These are phyloP conservation scores for Cokeromyces recurvatus DNA, from an alignment of 371 early-diverging fungal genomes.

Conservation along the genomic window DNA sequence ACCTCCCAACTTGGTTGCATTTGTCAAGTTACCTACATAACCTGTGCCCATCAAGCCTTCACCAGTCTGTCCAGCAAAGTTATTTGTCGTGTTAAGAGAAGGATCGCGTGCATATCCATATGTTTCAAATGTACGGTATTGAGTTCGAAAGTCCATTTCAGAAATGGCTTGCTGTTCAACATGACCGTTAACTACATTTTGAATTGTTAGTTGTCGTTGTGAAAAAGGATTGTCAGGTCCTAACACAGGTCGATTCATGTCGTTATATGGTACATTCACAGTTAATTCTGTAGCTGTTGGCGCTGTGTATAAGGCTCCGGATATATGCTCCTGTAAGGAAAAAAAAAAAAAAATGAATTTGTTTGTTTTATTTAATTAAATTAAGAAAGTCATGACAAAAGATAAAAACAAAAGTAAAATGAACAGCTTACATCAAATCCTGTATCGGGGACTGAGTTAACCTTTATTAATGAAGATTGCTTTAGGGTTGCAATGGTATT, in stretches of 20 bases:
- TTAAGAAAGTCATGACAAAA: too few species aligned
- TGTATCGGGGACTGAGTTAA: slow-evolving; percentile 75
- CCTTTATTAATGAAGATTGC: slow-evolving; percentile 11
- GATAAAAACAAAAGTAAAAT: neutral
- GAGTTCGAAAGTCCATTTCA: slow-evolving; percentile 71
- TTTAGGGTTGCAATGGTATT: slow-evolving; percentile 14
- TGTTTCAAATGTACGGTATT: slow-evolving; percentile 75
- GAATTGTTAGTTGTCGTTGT: slow-evolving; percentile 42
- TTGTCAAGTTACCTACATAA: slow-evolving; percentile 66
- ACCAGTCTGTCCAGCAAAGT: slow-evolving; percentile 48
- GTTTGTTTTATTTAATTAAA: neutral
- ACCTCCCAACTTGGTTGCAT: slow-evolving; percentile 43
- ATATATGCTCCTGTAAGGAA: slow-evolving; percentile 16
- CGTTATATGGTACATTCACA: slow-evolving; percentile 77
- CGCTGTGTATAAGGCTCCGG: slow-evolving; percentile 49
- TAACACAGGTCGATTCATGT: slow-evolving; percentile 57
- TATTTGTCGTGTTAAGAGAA: slow-evolving; percentile 36
- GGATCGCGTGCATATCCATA: slow-evolving; percentile 89
- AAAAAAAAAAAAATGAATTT: neutral
- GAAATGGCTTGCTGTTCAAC: slow-evolving; percentile 78
- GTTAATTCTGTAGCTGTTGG: slow-evolving; percentile 65
- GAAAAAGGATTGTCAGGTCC: slow-evolving; percentile 81
- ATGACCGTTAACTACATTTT: slow-evolving; percentile 75
- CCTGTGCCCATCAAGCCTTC: slow-evolving; percentile 56
- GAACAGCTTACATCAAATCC: slow-evolving; percentile 57